Evolutionary conservation across 768 basidiomycete species (phyloP).

Genomic region (Pleurotus sapidus): DNA sequence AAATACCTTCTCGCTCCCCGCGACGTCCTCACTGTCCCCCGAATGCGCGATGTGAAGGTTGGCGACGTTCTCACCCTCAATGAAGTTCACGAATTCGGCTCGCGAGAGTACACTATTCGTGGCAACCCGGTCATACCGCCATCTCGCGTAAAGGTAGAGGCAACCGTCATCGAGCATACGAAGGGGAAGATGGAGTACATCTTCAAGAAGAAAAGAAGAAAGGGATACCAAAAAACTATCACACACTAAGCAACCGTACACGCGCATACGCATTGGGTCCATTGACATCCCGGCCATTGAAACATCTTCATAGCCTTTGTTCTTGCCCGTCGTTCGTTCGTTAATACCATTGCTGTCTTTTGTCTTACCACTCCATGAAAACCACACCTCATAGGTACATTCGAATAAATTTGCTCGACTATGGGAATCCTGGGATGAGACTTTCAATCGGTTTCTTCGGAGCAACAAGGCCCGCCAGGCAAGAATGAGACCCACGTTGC

Average conservation of each 20-base stretch:
- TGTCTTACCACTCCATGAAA: too few species aligned
- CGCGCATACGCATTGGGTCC: slow-evolving; percentile 87
- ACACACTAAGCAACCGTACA: slow-evolving; percentile 93
- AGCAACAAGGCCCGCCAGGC: too few species aligned
- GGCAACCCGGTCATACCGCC: slow-evolving; percentile 70
- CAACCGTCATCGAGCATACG: slow-evolving; percentile 97
- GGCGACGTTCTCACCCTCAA: slow-evolving; percentile 83
- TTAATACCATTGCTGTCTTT: too few species aligned
- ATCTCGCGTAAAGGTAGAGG: slow-evolving; percentile 67
- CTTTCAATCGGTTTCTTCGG: too few species aligned
- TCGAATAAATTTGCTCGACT: not conserved
- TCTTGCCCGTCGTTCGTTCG: slow-evolving; percentile 20
- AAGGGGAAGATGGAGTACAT: slow-evolving; percentile 90
- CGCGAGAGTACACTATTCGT: slow-evolving; percentile 90
- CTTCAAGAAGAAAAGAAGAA: slow-evolving; percentile 97
- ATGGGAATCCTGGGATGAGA: too few species aligned
- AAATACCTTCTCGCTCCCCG: slow-evolving; percentile 88
- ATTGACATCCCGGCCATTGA: slow-evolving; percentile 46
- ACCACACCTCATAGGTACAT: not conserved
- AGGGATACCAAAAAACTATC: slow-evolving; percentile 95
- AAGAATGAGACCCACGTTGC: too few species aligned
- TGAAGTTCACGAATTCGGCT: slow-evolving; percentile 91
- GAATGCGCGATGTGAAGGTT: slow-evolving; percentile 79
- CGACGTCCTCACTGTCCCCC: slow-evolving; percentile 92
- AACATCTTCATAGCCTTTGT: slow-evolving; percentile 16